Evolutionary conservation across 768 basidiomycete genomes (phyloP), one percentile per base, ranked within the genome.

Genomic region (Hortiboletus campestris): DNA sequence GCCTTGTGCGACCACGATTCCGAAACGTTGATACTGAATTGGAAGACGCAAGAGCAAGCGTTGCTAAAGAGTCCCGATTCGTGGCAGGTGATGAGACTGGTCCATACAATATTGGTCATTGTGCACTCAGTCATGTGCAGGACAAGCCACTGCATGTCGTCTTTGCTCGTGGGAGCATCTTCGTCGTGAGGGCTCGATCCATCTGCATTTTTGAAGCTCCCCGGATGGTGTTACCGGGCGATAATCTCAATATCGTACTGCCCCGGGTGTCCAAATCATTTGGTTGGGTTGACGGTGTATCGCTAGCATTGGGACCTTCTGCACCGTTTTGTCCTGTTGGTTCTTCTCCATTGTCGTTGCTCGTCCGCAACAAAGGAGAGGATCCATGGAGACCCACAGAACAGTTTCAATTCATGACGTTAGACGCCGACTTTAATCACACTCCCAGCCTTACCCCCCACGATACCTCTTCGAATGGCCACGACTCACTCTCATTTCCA

Each of bases 231-330:
- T 36, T 60, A 25, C 60, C 59, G 10, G 58, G 53, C 0, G 42
- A 60, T 9, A 28, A 58, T 29, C 63, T 66, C 12, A 48, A 60
- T 32, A 51, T 49, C 4, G 50, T 55, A 4, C 53, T 72, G 0
- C 76, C 80, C 51, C 49, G 62, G 1, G 73, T 79, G 0, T 64
- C 76, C 38, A 78, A 76, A 1, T 80, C 82, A 3, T 86, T 86
- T 60, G 86, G 86, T 16, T 88, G 86, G 86, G 78, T 86, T 14
- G 86, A 88, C 50, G 81, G 82, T 9, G 74, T 84, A 36, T 78
- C 78, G 2, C 75, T 81, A 2, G 58, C 73, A 1, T 58, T 67
- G 53, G 43, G 46, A 17, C 50, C 59, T 12, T 25, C 49, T 19
- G 32, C 40, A 1, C 46, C 49, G 6, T 31, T 34, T 31, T 35